Conservation (phyloP, 2,329 filamentous ascomycete species). For the Scedosporium dehoogii region DNA sequence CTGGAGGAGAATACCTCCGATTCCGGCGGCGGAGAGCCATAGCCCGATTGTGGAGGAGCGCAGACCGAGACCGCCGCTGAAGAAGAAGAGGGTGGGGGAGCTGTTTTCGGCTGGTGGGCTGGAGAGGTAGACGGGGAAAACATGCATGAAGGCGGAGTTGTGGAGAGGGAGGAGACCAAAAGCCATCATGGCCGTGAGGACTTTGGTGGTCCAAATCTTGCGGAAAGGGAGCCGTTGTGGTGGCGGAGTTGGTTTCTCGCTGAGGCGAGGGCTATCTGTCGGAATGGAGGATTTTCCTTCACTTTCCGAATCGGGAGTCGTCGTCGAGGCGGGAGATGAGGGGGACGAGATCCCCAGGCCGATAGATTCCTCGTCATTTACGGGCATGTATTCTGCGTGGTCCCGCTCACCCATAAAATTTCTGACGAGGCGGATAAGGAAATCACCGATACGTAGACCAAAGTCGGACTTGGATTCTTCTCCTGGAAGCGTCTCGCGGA, state of each 20-base stretch:
- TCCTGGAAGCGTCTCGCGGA: constrained; percentile 26
- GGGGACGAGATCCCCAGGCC: neutral
- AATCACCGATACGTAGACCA: constrained; percentile 8
- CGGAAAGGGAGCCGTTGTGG: constrained; percentile 10
- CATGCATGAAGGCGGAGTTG: constrained; percentile 52
- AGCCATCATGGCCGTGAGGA: constrained; percentile 23
- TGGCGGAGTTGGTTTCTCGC: constrained; percentile 5
- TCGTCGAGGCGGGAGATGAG: neutral
- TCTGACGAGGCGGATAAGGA: constrained; percentile 9
- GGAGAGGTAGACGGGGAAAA: constrained; percentile 54
- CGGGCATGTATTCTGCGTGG: constrained; percentile 10
- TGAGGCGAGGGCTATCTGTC: neutral
- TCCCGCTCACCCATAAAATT: constrained; percentile 8
- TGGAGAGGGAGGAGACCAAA: constrained; percentile 47
- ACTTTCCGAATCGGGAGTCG: neutral
- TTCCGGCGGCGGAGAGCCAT: constrained; percentile 47
- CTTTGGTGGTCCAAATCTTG: constrained; percentile 19
- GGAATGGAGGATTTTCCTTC: neutral
- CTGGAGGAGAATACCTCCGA: constrained; percentile 51
- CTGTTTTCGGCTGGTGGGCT: constrained; percentile 35
- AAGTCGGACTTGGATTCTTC: constrained; percentile 15
- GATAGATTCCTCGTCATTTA: constrained; percentile 6
- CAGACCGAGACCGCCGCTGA: constrained; percentile 46
- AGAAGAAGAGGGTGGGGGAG: constrained; percentile 32
- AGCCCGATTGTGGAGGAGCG: constrained; percentile 19